Evolutionary conservation across 345 rosid genomes (phyloP).

Genomic region (Lepidium didymum): DNA sequence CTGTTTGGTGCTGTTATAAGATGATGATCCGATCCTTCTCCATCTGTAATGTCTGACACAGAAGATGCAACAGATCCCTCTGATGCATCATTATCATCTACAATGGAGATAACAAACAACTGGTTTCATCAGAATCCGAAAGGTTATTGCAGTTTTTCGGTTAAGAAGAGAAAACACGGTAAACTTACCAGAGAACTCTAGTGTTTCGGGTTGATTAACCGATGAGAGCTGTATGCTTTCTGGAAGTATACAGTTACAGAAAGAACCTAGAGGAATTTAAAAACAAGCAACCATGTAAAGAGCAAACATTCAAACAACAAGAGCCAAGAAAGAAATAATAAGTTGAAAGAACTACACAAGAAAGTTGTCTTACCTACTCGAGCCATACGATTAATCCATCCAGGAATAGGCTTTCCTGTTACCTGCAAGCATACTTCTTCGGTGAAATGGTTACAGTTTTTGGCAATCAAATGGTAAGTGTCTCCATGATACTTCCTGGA

Average conservation of each 20-base stretch:
- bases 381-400: constrained; percentile 96
- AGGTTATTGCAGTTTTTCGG: neutral
- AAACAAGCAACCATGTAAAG: constrained; percentile 4
- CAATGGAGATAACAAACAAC: neutral
- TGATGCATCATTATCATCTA: constrained; percentile 48
- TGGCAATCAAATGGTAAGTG: constrained; percentile 84
- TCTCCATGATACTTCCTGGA: constrained; percentile 80
- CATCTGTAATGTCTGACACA: constrained; percentile 47
- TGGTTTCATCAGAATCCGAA: neutral
- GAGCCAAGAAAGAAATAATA: neutral
- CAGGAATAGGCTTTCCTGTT: constrained; percentile 86
- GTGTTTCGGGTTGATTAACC: constrained; percentile 68
- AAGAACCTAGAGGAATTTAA: constrained; percentile 56
- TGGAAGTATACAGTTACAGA: constrained; percentile 89
- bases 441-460: constrained; percentile 94
- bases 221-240: constrained; percentile 76
- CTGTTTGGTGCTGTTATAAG: constrained; percentile 61
- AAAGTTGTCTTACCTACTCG: constrained; percentile 53
- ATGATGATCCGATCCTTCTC: constrained; percentile 65
- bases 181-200: constrained; percentile 55
- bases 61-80: constrained; percentile 57
- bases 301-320: neutral
- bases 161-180: neutral
- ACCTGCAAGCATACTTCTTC: constrained; percentile 69
- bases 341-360: neutral